These are phyloP conservation scores for Moricandia moricandioides DNA, from an alignment of 345 rosid genomes.

Conservation along the genomic window DNA sequence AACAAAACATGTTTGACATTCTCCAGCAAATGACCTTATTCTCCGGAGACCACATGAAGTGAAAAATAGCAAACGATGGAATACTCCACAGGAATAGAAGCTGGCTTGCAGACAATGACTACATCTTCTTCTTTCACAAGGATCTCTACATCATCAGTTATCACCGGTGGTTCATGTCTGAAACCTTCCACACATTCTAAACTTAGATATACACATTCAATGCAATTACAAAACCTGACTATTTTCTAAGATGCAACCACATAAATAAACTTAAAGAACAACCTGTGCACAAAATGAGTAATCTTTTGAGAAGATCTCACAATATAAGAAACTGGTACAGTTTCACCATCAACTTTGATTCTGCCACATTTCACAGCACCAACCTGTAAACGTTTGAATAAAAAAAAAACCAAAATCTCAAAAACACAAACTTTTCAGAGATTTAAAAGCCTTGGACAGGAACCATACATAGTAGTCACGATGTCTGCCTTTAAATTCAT, in stretches of 20 bases:
- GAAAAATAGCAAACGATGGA: background rate
- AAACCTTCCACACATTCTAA: constrained; percentile 41
- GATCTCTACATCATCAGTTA: constrained; percentile 54
- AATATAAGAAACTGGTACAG: constrained; percentile 66
- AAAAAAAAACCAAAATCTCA: background rate
- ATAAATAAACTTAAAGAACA: background rate
- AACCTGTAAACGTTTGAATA: constrained; percentile 43
- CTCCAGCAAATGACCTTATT: background rate
- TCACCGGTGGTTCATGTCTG: constrained; percentile 93
- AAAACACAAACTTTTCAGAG: too few species aligned
- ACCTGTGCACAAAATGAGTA: constrained; percentile 92
- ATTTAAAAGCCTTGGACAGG: background rate
- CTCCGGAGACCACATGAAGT: background rate
- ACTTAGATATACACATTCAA: background rate
- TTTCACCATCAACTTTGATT: constrained; percentile 78
- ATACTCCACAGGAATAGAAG: constrained; percentile 82
- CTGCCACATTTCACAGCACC: constrained; percentile 80
- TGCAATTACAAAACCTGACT: too few species aligned
- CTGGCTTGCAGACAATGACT: constrained; percentile 78
- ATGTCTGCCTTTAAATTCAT: constrained; percentile 83
- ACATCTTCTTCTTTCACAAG: constrained; percentile 73
- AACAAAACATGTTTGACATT: background rate
- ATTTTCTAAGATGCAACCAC: too few species aligned
- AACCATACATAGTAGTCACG: constrained; percentile 75
- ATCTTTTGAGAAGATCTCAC: constrained; percentile 80